Base-by-base conservation (phyloP, 108 stramenopile genomes). In the Cyclotella kingstonii region DNA sequence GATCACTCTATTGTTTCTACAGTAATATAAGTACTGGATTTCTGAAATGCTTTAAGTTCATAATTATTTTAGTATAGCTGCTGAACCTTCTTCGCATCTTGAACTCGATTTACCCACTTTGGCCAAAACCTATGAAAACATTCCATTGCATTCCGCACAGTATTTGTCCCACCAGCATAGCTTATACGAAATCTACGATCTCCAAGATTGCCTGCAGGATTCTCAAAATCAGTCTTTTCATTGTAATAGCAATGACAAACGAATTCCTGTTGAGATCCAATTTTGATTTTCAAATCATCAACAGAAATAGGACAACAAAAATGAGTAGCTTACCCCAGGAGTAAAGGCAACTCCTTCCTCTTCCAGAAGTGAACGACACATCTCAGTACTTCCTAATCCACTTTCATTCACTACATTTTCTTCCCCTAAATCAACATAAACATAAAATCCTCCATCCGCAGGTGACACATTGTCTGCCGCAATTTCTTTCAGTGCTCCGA, bases 371-470 rank as follows among this genome's bases (percentile, higher is more conserved):
- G 38, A 29, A 6, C 73, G 31, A 61, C 91, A 93, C 86, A 87
- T 86, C 53, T 58, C 77, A 2, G 75, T 75, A 12, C 75, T 74
- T 7, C 86, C 86, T 21, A 84, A 70, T 10, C 79, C 83, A 2
- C 54, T 64, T 7, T 73, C 73, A 34, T 38, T 68, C 43, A 27
- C 40, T 1, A 77, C 74, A 44, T 82, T 81, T 26, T 84, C 70
- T 11, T 89, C 81, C 5, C 83, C 83, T 27, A 96, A 60, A 69
- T 96, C 95, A 17, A 87, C 54, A 50, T 96, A 96, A 31, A 96
- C 76, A 54, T 94, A 96, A 77, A 96, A 96, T 11, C 91, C 95
- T 11, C 95, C 95, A 63, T 91, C 91, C 2, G 91, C 85, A 1
- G 91, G 90, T 28, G 95, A 90, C 34, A 93, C 67, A 50, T 84